Conservation (phyloP, 1,284 basidiomycete species). For the Ganoderma lucidum region DNA sequence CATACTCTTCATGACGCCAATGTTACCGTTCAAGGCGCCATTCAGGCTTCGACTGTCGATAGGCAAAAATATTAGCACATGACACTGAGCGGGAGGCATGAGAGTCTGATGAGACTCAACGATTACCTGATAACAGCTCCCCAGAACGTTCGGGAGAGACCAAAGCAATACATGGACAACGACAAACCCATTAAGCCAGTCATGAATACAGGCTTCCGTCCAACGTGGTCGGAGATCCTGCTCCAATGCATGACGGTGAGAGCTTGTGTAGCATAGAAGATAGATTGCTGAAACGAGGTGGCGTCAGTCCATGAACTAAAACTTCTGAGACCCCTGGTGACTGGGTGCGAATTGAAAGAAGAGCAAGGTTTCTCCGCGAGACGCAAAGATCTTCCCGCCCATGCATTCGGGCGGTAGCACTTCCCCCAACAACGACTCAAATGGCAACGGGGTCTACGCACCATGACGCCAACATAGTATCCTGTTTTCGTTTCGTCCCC, state of each 20-base stretch:
- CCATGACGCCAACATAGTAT: slow-evolving; percentile 66
- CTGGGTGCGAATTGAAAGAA: slow-evolving; percentile 1
- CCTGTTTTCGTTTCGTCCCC: slow-evolving; percentile 61
- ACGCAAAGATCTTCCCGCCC: not conserved
- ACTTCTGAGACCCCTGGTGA: not conserved
- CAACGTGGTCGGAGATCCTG: slow-evolving; percentile 73
- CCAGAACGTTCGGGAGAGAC: slow-evolving; percentile 72
- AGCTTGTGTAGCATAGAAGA: slow-evolving; percentile 77
- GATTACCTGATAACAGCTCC: slow-evolving; percentile 66
- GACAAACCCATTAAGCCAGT: slow-evolving; percentile 71
- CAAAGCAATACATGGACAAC: slow-evolving; percentile 76
- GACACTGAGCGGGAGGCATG: too few relatives aligned
- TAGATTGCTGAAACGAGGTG: slow-evolving; percentile 60
- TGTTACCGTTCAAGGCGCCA: slow-evolving; percentile 66
- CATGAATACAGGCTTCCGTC: slow-evolving; percentile 77
- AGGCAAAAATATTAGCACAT: slow-evolving; percentile 4
- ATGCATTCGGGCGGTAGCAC: not conserved
- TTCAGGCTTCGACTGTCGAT: slow-evolving; percentile 53
- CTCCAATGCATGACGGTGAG: slow-evolving; percentile 78
- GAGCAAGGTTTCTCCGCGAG: not conserved
- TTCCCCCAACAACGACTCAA: not conserved
- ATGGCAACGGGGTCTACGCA: slow-evolving; percentile 38
- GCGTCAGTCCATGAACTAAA: slow-evolving; percentile 15
- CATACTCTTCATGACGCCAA: slow-evolving; percentile 79
- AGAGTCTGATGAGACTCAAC: not conserved